These are phyloP conservation scores for Wickerhamiella australiensis DNA, from an alignment of 805 yeast species.

Conservation along the genomic window DNA sequence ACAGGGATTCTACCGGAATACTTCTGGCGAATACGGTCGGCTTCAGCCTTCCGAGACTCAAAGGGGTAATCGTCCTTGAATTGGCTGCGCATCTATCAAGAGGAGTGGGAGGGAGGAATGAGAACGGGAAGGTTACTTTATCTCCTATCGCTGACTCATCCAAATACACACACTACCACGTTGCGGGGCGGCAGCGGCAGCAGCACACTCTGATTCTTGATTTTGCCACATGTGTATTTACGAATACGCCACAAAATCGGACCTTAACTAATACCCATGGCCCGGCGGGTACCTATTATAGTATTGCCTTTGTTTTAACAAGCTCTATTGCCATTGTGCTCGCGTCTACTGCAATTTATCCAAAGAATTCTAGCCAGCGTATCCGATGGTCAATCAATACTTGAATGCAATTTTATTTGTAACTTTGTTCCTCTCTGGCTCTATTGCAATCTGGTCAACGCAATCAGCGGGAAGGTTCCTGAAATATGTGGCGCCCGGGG, in stretches of 20 bases:
- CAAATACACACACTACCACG: neutral
- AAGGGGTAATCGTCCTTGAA: constrained; percentile 93
- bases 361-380: too few relatives aligned
- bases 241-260: neutral
- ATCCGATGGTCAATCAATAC: neutral
- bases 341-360: too few relatives aligned
- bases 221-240: neutral
- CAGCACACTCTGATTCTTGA: neutral
- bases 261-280: neutral
- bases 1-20: constrained; percentile 91
- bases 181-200: neutral
- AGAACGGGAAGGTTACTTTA: constrained; percentile 6
- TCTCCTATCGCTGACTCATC: constrained; percentile 7
- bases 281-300: too few relatives aligned
- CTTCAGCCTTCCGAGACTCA: constrained; percentile 90
- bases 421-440: neutral
- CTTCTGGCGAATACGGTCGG: constrained; percentile 77
- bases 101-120: neutral
- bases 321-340: too few relatives aligned
- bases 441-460: neutral
- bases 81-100: constrained; percentile 62
- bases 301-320: too few relatives aligned
- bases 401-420: neutral
- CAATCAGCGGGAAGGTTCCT: neutral
- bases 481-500: neutral